phyloP scores from a whole-genome alignment of 495 filamentous ascomycete genomes.

The Cudoniella acicularis region DNA sequence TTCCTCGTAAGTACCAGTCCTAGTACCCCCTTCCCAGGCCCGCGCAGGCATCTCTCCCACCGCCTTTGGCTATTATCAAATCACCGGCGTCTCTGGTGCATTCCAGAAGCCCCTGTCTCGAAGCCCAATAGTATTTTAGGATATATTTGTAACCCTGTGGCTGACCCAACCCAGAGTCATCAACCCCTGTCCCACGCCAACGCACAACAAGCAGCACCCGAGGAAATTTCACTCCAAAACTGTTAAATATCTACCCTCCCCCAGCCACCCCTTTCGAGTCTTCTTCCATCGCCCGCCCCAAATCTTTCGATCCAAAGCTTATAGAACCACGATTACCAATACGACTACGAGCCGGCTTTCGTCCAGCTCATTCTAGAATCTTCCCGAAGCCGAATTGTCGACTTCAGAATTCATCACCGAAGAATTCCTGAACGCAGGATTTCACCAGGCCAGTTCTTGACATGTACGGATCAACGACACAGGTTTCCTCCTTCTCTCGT shows the following conservation, averaged over 20 bases:
- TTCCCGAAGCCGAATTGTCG: conserved; percentile 23
- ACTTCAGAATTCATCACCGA: conserved; percentile 9
- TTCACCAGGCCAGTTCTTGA: conserved; percentile 23
- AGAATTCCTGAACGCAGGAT: conserved; percentile 16
- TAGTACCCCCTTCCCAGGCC: neutral
- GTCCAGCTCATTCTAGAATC: conserved; percentile 23
- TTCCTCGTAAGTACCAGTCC: too few relatives aligned
- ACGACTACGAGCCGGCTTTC: conserved; percentile 12
- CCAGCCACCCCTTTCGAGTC: conserved; percentile 6
- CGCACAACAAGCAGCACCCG: conserved; percentile 3
- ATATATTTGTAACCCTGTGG: conserved; percentile 10
- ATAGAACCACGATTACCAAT: conserved; percentile 21
- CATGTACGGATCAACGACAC: conserved; percentile 30
- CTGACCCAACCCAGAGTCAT: conserved; percentile 6
- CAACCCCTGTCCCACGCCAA: conserved; percentile 4
- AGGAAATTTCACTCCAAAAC: neutral
- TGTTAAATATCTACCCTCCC: conserved; percentile 6
- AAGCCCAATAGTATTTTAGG: conserved; percentile 1
- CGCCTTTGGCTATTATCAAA: conserved; percentile 13
- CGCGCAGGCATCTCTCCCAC: neutral
- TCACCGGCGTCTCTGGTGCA: neutral
- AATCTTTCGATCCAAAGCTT: conserved; percentile 10
- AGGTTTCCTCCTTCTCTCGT: conserved; percentile 28
- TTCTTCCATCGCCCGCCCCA: conserved; percentile 2
- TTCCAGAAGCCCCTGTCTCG: conserved; percentile 8